A percentile compares a stretch with the other conserved stretches of the same genome.
Conservation (phyloP, 106 monocot genomes). For the Platanthera zijinensis region DNA sequence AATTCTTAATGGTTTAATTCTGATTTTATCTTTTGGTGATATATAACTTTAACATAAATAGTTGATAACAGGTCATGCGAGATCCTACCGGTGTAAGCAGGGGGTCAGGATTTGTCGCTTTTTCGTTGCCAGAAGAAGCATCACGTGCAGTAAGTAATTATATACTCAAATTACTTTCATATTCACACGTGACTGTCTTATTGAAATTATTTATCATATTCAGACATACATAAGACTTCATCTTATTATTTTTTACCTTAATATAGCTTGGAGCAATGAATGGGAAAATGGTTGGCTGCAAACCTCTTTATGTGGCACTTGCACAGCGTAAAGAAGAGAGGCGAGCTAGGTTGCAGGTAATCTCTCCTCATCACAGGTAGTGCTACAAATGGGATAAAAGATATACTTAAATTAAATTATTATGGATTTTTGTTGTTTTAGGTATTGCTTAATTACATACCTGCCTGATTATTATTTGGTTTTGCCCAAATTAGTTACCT, state of each 20-base stretch:
- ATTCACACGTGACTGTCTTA: not conserved
- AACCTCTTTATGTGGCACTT: conserved; percentile 85
- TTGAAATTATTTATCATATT: not conserved
- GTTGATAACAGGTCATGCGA: conserved; percentile 62
- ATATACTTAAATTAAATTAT: not conserved
- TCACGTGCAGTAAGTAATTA: conserved; percentile 53
- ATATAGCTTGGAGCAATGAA: conserved; percentile 73
- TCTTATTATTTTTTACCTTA: not conserved
- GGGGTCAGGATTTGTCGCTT: conserved; percentile 97
- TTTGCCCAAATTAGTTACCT: not conserved
- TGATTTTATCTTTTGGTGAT: not conserved
- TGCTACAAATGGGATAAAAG: not conserved
- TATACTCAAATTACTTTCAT: not conserved
- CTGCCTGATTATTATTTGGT: not conserved
- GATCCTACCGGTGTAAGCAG: conserved; percentile 77
- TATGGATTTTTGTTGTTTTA: not conserved
- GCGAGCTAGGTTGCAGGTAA: conserved; percentile 71
- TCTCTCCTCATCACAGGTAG: not conserved
- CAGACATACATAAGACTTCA: too few relatives aligned
- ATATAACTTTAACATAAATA: not conserved
- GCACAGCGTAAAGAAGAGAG: conserved; percentile 93
- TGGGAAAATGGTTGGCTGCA: conserved; percentile 69
- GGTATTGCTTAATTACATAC: not conserved
- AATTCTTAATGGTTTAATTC: not conserved
- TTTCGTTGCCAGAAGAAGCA: conserved; percentile 72